phyloP scores from a whole-genome alignment of 1,139 yeast species.

The Yamadazyma conglobata region DNA sequence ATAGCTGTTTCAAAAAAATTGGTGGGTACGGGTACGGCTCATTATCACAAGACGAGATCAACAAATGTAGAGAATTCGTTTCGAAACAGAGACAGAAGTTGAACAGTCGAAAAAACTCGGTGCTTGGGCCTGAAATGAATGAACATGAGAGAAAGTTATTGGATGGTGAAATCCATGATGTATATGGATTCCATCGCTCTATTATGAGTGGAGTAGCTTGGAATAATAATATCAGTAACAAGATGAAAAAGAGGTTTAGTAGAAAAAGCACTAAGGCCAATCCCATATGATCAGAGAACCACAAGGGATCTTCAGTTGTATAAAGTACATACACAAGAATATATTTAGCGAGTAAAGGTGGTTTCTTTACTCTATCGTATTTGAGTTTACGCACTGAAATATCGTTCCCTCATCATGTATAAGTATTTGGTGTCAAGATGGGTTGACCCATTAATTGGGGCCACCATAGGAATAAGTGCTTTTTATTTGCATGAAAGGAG shows the following conservation, averaged over 20 bases:
- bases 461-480: conserved; percentile 55
- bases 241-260: conserved; percentile 44
- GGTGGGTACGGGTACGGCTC: conserved; percentile 69
- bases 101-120: conserved; percentile 36
- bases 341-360: too few species aligned
- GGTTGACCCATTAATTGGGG: conserved; percentile 58
- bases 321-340: too few species aligned
- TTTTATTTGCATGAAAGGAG: conserved; percentile 59
- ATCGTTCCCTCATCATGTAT: conserved; percentile 14
- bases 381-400: conserved; percentile 1
- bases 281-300: too few species aligned
- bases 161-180: conserved; percentile 40
- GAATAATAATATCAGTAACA: conserved; percentile 52
- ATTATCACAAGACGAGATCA: conserved; percentile 77
- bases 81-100: conserved; percentile 51
- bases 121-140: conserved; percentile 34
- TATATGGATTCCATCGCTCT: conserved; percentile 48
- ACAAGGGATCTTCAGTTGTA: too few species aligned
- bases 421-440: conserved; percentile 37
- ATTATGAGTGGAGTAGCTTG: conserved; percentile 56
- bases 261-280: conserved; percentile 17
- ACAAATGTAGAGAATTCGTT: conserved; percentile 74
- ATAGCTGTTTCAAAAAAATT: conserved; percentile 69
- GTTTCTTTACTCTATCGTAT: too few species aligned
- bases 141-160: conserved; percentile 40